Percentiles rank a stretch among this genome's conserved stretches.
Evolutionary conservation across 495 filamentous ascomycete genomes (phyloP).

Genomic region (Acidiella bohemica): DNA sequence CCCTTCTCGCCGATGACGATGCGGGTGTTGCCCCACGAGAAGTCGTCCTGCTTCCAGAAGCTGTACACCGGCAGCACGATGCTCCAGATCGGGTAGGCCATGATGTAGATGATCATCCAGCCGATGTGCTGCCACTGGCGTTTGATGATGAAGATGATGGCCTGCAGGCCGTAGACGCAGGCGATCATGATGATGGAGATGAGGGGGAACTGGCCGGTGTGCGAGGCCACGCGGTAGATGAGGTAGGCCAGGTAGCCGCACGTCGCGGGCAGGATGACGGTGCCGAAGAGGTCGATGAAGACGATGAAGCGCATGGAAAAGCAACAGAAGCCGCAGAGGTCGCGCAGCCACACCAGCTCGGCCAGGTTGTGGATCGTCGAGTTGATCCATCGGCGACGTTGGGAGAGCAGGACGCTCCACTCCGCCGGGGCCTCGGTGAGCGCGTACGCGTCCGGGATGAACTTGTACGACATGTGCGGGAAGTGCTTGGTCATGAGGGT

Average conservation of each 20-base stretch:
- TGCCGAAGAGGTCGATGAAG: constrained; percentile 87
- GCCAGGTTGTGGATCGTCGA: constrained; percentile 92
- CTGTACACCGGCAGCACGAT: constrained; percentile 89
- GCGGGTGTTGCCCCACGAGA: constrained; percentile 95
- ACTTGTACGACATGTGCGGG: constrained; percentile 90
- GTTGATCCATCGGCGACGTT: constrained; percentile 97
- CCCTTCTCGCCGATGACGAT: constrained; percentile 91
- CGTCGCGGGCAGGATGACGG: constrained; percentile 82
- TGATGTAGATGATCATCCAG: constrained; percentile 97
- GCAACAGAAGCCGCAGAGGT: constrained; percentile 97
- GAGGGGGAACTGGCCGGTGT: constrained; percentile 64
- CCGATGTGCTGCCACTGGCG: constrained; percentile 95
- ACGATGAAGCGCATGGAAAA: constrained; percentile 99
- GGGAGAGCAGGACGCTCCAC: constrained; percentile 84
- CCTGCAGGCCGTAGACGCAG: constrained; percentile 88
- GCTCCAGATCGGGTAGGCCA: constrained; percentile 86
- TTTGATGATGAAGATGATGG: constrained; percentile 88
- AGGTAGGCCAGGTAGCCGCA: constrained; percentile 83
- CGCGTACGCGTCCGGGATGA: constrained; percentile 82
- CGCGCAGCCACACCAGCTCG: constrained; percentile 72
- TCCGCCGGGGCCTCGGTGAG: constrained; percentile 85
- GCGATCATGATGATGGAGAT: constrained; percentile 82
- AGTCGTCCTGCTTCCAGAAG: constrained; percentile 99
- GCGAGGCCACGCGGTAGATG: constrained; percentile 61
- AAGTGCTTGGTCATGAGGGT: constrained; percentile 98